These are phyloP conservation scores for Starmerella sirachaensis DNA, from an alignment of 805 yeast genomes.

Conservation along the genomic window DNA sequence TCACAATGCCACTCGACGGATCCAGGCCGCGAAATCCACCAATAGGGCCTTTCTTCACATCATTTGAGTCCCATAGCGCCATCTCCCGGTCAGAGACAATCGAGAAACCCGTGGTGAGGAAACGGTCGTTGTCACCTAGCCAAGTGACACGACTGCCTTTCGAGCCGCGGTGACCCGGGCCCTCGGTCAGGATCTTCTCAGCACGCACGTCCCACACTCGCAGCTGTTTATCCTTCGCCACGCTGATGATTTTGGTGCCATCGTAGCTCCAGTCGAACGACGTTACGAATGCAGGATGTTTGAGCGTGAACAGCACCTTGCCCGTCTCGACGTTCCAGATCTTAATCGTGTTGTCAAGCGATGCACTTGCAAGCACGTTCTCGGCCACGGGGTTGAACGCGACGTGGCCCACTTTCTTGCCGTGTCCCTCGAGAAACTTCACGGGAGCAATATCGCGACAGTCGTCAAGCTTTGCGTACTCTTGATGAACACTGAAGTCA, in stretches of 20 bases:
- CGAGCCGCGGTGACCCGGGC: conserved; percentile 85
- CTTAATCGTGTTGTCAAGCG: conserved; percentile 82
- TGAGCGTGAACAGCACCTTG: conserved; percentile 54
- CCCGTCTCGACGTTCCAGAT: conserved; percentile 80
- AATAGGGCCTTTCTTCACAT: conserved; percentile 68
- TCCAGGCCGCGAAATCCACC: conserved; percentile 83
- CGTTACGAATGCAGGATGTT: conserved; percentile 86
- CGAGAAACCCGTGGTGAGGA: conserved; percentile 91
- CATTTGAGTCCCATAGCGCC: conserved; percentile 80
- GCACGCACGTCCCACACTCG: conserved; percentile 84
- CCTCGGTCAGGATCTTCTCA: conserved; percentile 66
- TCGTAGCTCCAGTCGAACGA: conserved; percentile 83
- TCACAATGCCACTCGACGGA: conserved; percentile 81
- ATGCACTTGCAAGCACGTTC: conserved; percentile 77
- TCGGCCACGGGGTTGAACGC: conserved; percentile 79
- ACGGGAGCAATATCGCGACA: conserved; percentile 60
- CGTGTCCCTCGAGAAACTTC: conserved; percentile 68
- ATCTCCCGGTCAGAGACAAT: conserved; percentile 86
- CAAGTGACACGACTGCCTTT: conserved; percentile 79
- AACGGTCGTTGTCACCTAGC: conserved; percentile 76
- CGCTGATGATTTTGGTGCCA: conserved; percentile 77
- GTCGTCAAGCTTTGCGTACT: conserved; percentile 36
- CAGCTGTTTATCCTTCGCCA: conserved; percentile 79
- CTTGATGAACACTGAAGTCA: conserved; percentile 54
- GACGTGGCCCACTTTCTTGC: conserved; percentile 87